Conservation (phyloP, 352 stramenopile genomes). For the Pythium guiyangense region DNA sequence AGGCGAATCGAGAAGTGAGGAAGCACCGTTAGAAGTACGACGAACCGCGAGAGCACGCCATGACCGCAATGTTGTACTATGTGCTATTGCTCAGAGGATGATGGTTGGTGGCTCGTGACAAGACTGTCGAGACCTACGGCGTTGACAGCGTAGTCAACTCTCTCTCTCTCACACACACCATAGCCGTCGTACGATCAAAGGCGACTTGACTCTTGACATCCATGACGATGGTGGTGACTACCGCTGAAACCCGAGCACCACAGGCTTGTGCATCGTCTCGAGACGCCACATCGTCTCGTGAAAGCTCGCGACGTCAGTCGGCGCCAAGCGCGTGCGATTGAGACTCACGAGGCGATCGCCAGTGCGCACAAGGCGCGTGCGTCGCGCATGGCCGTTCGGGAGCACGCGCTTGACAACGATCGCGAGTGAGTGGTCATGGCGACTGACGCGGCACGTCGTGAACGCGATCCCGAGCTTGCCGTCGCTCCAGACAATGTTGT, state of each 20-base stretch:
- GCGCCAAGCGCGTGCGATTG: slow-evolving; percentile 27
- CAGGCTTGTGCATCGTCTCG: slow-evolving; percentile 21
- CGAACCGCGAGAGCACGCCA: too few species aligned
- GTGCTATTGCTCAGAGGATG: too few species aligned
- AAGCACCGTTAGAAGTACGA: too few species aligned
- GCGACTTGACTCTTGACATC: too few species aligned
- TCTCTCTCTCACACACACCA: too few species aligned
- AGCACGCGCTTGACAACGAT: slow-evolving; percentile 42
- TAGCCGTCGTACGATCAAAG: too few species aligned
- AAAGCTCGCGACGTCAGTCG: slow-evolving; percentile 23
- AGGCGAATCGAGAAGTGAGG: too few species aligned
- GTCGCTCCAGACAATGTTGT: slow-evolving; percentile 38
- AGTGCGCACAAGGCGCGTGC: slow-evolving; percentile 26
- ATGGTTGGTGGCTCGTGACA: too few species aligned
- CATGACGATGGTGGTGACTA: too few species aligned
- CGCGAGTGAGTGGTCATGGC: slow-evolving; percentile 22
- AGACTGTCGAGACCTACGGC: too few species aligned
- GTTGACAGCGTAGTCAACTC: too few species aligned
- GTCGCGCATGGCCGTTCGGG: slow-evolving; percentile 19
- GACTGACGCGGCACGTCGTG: slow-evolving; percentile 30
- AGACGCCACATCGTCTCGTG: slow-evolving; percentile 32
- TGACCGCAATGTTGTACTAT: too few species aligned
- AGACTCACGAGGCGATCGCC: slow-evolving; percentile 36
- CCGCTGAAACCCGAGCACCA: slow-evolving; percentile 39
- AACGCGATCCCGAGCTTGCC: slow-evolving; percentile 40